A percentile compares a stretch with the other conserved stretches of the same genome.
phyloP scores from a whole-genome alignment of 2,329 filamentous ascomycete genomes.

The Arthrinium phaeospermum region DNA sequence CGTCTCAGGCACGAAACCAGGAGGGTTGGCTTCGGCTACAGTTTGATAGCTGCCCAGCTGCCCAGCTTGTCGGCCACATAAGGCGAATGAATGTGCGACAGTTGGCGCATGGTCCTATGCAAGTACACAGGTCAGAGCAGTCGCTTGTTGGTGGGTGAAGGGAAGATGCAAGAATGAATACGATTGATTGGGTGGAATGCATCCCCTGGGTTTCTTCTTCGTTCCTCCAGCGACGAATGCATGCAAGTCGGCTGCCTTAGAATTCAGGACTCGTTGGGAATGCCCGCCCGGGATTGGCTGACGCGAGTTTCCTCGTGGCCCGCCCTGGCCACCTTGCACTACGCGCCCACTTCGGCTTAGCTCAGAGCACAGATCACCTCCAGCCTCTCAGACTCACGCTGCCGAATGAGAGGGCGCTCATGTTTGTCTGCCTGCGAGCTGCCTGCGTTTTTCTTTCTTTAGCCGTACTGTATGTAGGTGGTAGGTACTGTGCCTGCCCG shows the following conservation, averaged over 20 bases:
- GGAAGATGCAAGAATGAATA: neutral
- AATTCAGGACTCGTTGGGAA: neutral
- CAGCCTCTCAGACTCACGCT: neutral
- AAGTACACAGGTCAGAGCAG: neutral
- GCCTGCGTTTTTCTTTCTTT: neutral
- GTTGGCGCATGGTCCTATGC: neutral
- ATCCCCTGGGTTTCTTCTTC: neutral
- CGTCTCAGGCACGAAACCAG: neutral
- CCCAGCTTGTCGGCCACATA: neutral
- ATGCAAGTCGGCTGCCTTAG: neutral
- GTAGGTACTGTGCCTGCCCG: neutral
- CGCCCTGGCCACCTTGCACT: neutral
- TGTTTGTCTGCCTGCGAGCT: conserved; percentile 7
- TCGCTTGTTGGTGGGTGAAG: neutral
- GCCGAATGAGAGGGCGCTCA: neutral
- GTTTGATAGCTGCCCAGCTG: neutral
- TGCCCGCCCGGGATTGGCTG: neutral
- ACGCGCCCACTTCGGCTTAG: neutral
- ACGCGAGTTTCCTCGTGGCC: neutral
- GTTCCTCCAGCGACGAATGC: conserved; percentile 9
- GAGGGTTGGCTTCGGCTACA: no score
- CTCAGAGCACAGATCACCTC: neutral
- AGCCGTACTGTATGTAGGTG: neutral
- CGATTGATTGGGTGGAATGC: conserved; percentile 4
- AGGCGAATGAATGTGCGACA: neutral